A percentile compares a stretch with the other conserved stretches of the same genome.
Conservation (phyloP, 1,139 yeast genomes). For the Suzukiozyma palmioleophila region DNA sequence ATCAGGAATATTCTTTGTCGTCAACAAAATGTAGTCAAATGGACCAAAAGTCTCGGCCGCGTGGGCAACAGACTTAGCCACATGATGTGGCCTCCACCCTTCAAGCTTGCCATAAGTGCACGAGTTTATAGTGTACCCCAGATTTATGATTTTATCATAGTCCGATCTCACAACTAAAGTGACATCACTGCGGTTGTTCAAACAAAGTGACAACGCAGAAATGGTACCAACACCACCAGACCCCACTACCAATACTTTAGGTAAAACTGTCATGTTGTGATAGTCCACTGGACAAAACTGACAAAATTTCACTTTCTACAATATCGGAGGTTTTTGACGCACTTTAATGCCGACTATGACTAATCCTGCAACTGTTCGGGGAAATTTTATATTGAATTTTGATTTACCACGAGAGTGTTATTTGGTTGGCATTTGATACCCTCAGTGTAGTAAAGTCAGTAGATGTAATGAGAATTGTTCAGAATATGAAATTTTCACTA, state of each 20-base stretch:
- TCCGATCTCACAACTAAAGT: conserved; percentile 66
- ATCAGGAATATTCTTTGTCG: conserved; percentile 77
- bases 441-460: too few species aligned
- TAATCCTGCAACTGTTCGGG: too few species aligned
- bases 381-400: too few species aligned
- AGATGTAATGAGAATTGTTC: too few species aligned
- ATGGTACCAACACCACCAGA: conserved; percentile 65
- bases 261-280: conserved; percentile 9
- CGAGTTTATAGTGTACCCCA: conserved; percentile 61
- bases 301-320: too few species aligned
- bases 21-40: conserved; percentile 62
- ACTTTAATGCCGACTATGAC: too few species aligned
- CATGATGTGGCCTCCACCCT: conserved; percentile 51
- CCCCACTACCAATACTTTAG: conserved; percentile 38
- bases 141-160: conserved; percentile 44
- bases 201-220: conserved; percentile 56
- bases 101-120: conserved; percentile 53
- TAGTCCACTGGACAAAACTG: too few species aligned
- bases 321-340: too few species aligned
- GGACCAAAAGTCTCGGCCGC: conserved; percentile 42
- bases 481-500: too few species aligned
- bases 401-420: too few species aligned
- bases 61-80: conserved; percentile 40
- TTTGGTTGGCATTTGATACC: too few species aligned
- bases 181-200: conserved; percentile 43